phyloP scores from a whole-genome alignment of 169 alveolate species.

The Cryptosporidium felis region DNA sequence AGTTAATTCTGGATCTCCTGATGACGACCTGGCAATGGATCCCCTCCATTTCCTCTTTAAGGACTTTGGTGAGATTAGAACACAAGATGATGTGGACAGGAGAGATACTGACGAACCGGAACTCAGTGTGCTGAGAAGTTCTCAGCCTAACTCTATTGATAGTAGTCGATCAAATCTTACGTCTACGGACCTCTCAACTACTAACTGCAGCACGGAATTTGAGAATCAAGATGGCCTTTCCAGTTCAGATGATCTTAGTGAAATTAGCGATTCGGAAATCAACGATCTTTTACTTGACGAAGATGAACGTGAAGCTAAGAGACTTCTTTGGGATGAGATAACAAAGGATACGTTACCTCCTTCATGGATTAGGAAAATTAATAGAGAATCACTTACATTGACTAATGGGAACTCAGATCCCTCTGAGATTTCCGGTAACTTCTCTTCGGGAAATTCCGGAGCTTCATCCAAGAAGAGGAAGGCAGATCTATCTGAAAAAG shows the following conservation, averaged over 20 bases:
- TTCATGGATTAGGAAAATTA: constrained; percentile 77
- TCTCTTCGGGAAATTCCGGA: not conserved
- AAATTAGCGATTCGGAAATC: constrained; percentile 76
- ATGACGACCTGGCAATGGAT: constrained; percentile 66
- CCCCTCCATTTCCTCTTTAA: constrained; percentile 45
- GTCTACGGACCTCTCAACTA: not conserved
- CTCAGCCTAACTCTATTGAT: too few species aligned
- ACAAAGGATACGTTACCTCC: constrained; percentile 83
- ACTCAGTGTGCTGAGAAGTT: too few species aligned
- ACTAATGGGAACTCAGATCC: not conserved
- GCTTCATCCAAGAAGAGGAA: not conserved
- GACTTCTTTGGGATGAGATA: constrained; percentile 87
- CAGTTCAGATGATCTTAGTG: constrained; percentile 72
- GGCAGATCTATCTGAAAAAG: not conserved
- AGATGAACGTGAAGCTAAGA: constrained; percentile 80
- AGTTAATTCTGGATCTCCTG: constrained; percentile 33
- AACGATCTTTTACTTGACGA: constrained; percentile 81
- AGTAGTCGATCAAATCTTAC: not conserved
- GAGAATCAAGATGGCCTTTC: not conserved
- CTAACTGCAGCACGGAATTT: not conserved
- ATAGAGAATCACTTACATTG: not conserved
- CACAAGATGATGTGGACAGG: not conserved
- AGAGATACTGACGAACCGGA: constrained; percentile 44
- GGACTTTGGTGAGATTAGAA: not conserved
- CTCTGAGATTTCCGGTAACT: not conserved